A percentile compares a stretch with the other conserved stretches of the same genome.
Conservation (phyloP, 2,329 filamentous ascomycete genomes). For the Calonectria montana region DNA sequence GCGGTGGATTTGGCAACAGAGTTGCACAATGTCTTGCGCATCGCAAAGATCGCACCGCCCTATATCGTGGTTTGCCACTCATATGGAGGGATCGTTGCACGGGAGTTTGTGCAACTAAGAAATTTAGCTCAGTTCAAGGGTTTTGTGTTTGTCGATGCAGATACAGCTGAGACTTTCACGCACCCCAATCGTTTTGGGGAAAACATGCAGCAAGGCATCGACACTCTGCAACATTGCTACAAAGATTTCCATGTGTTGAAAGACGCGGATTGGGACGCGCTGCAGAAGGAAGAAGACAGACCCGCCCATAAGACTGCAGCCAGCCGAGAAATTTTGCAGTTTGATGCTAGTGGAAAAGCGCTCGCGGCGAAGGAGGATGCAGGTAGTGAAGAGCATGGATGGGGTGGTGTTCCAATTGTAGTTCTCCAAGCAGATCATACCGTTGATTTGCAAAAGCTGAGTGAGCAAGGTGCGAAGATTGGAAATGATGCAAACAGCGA, state of each 20-base stretch:
- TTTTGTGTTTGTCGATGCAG: slow-evolving; percentile 27
- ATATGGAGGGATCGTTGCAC: neutral
- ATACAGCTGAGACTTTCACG: neutral
- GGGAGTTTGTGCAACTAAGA: slow-evolving; percentile 20
- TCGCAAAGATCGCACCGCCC: slow-evolving; percentile 23
- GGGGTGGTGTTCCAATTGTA: slow-evolving; percentile 1
- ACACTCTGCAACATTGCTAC: slow-evolving; percentile 14
- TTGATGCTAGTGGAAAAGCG: neutral
- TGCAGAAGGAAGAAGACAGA: neutral
- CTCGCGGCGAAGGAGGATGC: neutral
- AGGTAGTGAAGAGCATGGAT: neutral
- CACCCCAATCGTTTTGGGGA: neutral
- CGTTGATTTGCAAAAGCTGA: slow-evolving; percentile 15
- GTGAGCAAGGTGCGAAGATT: neutral
- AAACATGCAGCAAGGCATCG: neutral
- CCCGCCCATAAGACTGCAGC: neutral
- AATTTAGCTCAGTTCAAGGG: slow-evolving; percentile 26
- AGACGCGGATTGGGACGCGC: neutral
- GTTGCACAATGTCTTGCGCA: slow-evolving; percentile 16
- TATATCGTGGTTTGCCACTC: slow-evolving; percentile 27
- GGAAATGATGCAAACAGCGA: neutral
- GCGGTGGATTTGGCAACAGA: slow-evolving; percentile 16
- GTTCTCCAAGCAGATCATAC: slow-evolving; percentile 7
- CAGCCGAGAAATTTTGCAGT: slow-evolving; percentile 3
- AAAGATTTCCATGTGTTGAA: neutral